Base-by-base conservation (phyloP, 345 rosid genomes). In the Gossypioides kirkii region DNA sequence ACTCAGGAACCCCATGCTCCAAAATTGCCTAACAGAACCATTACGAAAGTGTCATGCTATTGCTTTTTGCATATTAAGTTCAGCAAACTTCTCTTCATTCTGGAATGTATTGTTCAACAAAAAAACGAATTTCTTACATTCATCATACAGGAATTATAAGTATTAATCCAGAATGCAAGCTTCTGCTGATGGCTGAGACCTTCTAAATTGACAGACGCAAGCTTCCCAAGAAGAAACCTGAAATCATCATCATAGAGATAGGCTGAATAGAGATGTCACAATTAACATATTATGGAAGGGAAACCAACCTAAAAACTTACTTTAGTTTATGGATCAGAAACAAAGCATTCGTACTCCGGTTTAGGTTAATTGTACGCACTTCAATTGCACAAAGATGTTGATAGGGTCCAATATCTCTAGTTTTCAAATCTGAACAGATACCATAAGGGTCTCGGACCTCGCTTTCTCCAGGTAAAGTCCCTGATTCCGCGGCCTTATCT, bases 151-250 rank as follows among this genome's bases (percentile, higher is more conserved):
- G 97, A 88, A 74, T 92, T 95, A 74, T 92, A 95, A 42, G 81
- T 87, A 81, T 94, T 94, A 62, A 94, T 90, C 98, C 97, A 94
- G 79, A 94, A 94, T 47, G 98, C 98, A 45, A 95, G 94, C 84
- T 92, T 92, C 80, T 92, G 93, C 77, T 92, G 97, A 85, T 92
- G 98, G 69, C 80, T 85, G 55, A 92, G 91, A 73, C 89, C 89
- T 18, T 86, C 86, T 62, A 91, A 83, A 67, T 79, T 86, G 50
- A 87, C 91, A 71, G 82, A 4, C 47, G 90, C 82, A 73, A 92
- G 97, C 88, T 92, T 95, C 76, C 81, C 85, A 25, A 88, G 86
- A 69, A 92, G 63, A 73, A 83, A 84, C 85, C 99, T 95, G 87
- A 55, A 73, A 47, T 17, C 66, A 73, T 76, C 25, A 49, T 23